phyloP scores from a whole-genome alignment of 345 rosid species.

The Arabidopsis thaliana region TAIR10.1 NC_003070.9:4287001-4287500 shows the following conservation, averaged over 20 bases:
- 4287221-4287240: conserved; percentile 92
- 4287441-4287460: conserved; percentile 90
- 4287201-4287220: conserved; percentile 87
- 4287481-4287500: conserved; percentile 77
- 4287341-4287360: conserved; percentile 89
- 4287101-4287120: too few species aligned
- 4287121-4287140: conserved; percentile 51
- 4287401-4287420: conserved; percentile 76
- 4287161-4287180: conserved; percentile 82
- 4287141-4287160: conserved; percentile 82
- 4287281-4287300: background rate
- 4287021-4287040: background rate
- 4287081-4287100: too few species aligned
- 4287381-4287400: conserved; percentile 81
- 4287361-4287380: conserved; percentile 86
- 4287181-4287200: conserved; percentile 75
- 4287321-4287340: conserved; percentile 91
- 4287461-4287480: conserved; percentile 72
- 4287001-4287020: background rate
- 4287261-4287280: background rate
- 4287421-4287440: conserved; percentile 77
- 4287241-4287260: conserved; percentile 16
- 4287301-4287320: background rate
- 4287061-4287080: background rate
- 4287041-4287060: background rate